Evolutionary conservation across 495 filamentous ascomycete species (phyloP), one percentile per base, ranked within the genome.

Genomic region (Podospora fimiseda): DNA sequence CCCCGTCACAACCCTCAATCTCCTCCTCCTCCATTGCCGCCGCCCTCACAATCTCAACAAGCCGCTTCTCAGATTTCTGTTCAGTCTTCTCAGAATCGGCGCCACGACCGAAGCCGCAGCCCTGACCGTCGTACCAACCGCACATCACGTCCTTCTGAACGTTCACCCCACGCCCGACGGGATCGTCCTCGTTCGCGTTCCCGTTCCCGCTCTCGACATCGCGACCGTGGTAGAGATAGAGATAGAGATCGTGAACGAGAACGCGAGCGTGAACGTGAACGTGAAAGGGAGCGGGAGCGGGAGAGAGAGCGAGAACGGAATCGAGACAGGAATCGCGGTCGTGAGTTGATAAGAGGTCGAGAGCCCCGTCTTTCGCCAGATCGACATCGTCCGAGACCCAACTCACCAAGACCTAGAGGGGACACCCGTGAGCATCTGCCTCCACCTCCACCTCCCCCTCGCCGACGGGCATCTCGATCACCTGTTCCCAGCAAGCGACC

Each of bases 401-500:
- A 27, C 23, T 43, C 59, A 7, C 33, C 60, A 56, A 60, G 53
- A 59, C 59, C 42, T 43, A 59, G 63, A 41, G 64, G 53, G 52
- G 62, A 62, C 24, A 41, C 30, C 11, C 23, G 33, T 13, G 45
- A 40, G 7, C 51, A 23, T 22, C 48, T 40, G 2, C 52, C 23
- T 8, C 45, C 39, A 19, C 52, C 20, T 23, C 40, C 23, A 7
- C 45, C 39, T 23, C 52, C 20, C 27, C 40, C 40, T 11, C 50
- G 52, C 11, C 67, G 66, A 18, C 49, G 53, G 53, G 60, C 55
- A 46, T 63, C 60, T 4, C 63, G 66, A 21, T 66, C 67, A 14
- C 67, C 71, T 8, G 60, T 53, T 24, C 62, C 68, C 47, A 54
- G 52, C 46, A 73, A 73, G 61, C 70, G 73, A 24, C 68, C 60